Conservation (phyloP, 768 basidiomycete genomes). For the Asterophora parasitica region DNA sequence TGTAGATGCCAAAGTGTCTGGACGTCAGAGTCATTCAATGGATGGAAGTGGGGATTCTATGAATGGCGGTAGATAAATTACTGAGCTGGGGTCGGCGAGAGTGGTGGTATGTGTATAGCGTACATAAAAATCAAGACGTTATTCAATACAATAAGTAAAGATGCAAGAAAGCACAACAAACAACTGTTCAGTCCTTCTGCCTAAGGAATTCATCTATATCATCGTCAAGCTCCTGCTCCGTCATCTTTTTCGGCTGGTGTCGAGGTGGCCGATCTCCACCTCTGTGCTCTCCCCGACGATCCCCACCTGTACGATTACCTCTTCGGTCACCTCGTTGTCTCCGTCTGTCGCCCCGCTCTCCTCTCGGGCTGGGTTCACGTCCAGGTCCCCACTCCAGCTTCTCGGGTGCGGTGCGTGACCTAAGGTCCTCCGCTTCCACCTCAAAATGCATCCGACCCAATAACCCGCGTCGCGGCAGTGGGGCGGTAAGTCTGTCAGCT, state of each 20-base stretch:
- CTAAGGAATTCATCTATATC: conserved; percentile 78
- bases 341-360: conserved; percentile 16
- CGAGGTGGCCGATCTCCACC: conserved; percentile 30
- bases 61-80: neutral
- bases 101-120: conserved; percentile 7
- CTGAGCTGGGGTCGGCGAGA: neutral
- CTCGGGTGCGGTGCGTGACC: conserved; percentile 17
- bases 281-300: conserved; percentile 19
- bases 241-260: conserved; percentile 45
- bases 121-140: conserved; percentile 1
- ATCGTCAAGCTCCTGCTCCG: conserved; percentile 75
- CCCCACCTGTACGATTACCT: too few relatives aligned
- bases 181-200: conserved; percentile 27
- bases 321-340: neutral
- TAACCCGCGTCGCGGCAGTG: conserved; percentile 36
- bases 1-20: too few relatives aligned
- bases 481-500: conserved; percentile 41
- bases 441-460: conserved; percentile 18
- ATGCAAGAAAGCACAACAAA: neutral
- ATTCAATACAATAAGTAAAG: neutral
- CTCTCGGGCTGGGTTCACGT: conserved; percentile 12
- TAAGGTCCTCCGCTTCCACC: conserved; percentile 16
- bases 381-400: conserved; percentile 14
- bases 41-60: too few relatives aligned
- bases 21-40: too few relatives aligned